Conservation (phyloP, 164 flowering plant genomes). For the Litsea cubeba region DNA sequence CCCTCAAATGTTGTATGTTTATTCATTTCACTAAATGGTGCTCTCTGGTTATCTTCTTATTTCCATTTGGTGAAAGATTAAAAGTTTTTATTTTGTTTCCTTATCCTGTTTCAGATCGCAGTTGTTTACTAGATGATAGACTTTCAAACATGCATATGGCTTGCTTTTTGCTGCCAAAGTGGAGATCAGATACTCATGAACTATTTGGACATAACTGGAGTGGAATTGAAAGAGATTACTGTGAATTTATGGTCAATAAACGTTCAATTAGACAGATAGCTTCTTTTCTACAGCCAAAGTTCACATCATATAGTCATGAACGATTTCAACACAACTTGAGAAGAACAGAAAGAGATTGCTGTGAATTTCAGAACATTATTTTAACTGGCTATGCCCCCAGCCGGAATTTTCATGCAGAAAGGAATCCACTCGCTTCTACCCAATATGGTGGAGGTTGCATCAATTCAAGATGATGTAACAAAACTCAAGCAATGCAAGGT, state of each 20-base stretch:
- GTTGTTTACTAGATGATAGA: background rate
- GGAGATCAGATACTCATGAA: conserved; percentile 2
- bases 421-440: background rate
- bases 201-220: conserved; percentile 14
- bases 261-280: background rate
- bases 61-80: background rate
- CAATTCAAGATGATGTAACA: background rate
- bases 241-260: background rate
- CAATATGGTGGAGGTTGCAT: background rate
- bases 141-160: background rate
- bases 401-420: conserved; percentile 5
- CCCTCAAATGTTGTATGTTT: background rate
- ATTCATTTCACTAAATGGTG: background rate
- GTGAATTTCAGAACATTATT: conserved; percentile 1
- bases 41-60: background rate
- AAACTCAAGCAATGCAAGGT: background rate
- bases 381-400: background rate
- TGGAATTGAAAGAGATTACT: background rate
- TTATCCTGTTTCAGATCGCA: background rate
- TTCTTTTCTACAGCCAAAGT: background rate
- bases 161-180: background rate
- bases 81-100: background rate
- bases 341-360: background rate
- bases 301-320: conserved; percentile 3
- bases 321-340: conserved; percentile 14